phyloP scores from a whole-genome alignment of 345 rosid genomes.

The Salix udensis region DNA sequence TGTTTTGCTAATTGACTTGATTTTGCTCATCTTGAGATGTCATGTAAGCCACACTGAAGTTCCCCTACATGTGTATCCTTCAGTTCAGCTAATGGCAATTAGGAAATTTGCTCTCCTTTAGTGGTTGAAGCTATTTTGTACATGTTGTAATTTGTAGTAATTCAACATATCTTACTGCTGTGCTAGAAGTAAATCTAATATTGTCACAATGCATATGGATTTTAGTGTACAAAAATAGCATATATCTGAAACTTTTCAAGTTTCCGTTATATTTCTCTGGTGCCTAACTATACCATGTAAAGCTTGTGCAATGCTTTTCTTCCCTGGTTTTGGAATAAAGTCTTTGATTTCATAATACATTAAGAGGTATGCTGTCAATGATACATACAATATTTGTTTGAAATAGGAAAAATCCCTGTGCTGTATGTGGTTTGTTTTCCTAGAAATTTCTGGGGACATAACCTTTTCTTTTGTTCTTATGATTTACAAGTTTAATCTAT shows the following conservation, averaged over 20 bases:
- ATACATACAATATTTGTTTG: background rate
- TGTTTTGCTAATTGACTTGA: background rate
- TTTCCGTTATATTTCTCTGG: background rate
- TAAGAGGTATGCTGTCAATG: background rate
- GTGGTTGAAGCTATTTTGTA: background rate
- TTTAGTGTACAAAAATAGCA: background rate
- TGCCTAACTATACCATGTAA: background rate
- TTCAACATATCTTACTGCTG: background rate
- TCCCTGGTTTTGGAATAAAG: background rate
- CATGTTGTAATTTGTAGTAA: background rate
- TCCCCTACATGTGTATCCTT: background rate
- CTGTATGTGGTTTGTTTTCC: background rate
- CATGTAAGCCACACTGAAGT: background rate
- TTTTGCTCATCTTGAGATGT: conserved; percentile 3
- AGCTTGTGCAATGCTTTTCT: background rate
- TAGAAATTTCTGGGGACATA: background rate
- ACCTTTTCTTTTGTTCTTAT: background rate
- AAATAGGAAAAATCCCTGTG: background rate
- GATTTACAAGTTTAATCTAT: background rate
- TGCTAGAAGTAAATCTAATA: background rate
- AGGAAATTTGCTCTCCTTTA: background rate
- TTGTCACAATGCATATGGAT: background rate
- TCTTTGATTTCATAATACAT: background rate
- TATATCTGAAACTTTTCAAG: background rate
- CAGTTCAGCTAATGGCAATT: background rate